Evolutionary conservation across 2,329 filamentous ascomycete species (phyloP), one percentile per base, ranked within the genome.

Genomic region (Chrysoporthe cubensis): DNA sequence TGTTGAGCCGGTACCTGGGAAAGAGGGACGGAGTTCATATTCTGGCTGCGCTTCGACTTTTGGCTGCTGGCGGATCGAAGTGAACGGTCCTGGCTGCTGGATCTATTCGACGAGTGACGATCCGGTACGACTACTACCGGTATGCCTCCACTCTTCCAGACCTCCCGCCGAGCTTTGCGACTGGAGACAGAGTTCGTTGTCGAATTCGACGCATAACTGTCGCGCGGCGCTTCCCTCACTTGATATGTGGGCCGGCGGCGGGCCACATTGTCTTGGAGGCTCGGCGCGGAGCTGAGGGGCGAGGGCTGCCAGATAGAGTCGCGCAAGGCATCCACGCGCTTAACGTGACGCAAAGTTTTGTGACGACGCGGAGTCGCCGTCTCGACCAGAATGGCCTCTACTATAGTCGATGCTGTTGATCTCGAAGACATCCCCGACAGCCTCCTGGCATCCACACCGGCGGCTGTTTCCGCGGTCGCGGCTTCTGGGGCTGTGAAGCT

Each of bases 101-200:
- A 82, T 68, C 83, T 84, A 13, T 82, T 77, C 3, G 87, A 88
- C 7, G 87, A 85, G 18, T 77, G 80, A 18, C 88, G 85, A 66
- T 86, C 84, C 7, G 88, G 88, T 62, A 90, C 84, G 26, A 90
- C 81, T 7, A 89, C 82, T 8, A 90, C 88, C 1, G 88, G 88
- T 11, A 90, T 87, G 2, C 81, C 87, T 8, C 88, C 88, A 64
- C 77, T 85, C 71, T 85, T 88, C 80, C 84, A 83, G 2, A 90
- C 78, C 43, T 89, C 86, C 18, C 84, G 83, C n/a, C 88, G 80
- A 4, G 86, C 85, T 72, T 81, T 87, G 8, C 80, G 79, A 71
- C 85, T 89, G 0, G 83, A 81, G 3, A 84, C 78, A 6, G 86
- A 87, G 69, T 80, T 85, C 34, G 76, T 71, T 0, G 85, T 85